A percentile compares a stretch with the other conserved stretches of the same genome.
Conservation (phyloP, 2,329 filamentous ascomycete species). For the Elsinoe batatas region DNA sequence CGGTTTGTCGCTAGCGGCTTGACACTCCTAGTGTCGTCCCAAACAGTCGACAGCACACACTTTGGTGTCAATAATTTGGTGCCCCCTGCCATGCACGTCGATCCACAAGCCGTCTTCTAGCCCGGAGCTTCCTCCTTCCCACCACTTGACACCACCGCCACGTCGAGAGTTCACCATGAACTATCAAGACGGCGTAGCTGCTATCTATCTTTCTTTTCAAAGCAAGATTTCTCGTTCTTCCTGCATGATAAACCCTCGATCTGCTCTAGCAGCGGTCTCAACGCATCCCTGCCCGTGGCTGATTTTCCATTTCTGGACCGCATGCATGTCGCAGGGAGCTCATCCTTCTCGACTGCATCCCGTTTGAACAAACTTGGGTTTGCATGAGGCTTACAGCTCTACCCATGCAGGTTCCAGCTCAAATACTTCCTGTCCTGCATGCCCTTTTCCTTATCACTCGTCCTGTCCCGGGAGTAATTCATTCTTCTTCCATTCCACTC, state of each 20-base stretch:
- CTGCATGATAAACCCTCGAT: background rate
- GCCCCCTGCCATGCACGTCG: constrained; percentile 7
- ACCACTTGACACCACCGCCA: background rate
- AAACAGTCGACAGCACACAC: background rate
- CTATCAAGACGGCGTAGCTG: constrained; percentile 5
- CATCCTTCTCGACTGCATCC: background rate
- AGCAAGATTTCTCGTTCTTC: background rate
- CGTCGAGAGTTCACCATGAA: background rate
- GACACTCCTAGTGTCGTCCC: background rate
- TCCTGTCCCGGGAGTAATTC: background rate
- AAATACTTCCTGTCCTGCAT: constrained; percentile 1
- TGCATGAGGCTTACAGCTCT: constrained; percentile 6
- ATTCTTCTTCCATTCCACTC: background rate
- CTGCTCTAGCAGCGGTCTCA: constrained; percentile 5
- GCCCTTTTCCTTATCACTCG: constrained; percentile 2
- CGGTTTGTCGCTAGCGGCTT: constrained; percentile 9
- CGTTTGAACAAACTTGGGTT: constrained; percentile 2
- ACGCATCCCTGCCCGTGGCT: constrained; percentile 9
- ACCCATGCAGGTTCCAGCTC: background rate
- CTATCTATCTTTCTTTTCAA: constrained; percentile 6
- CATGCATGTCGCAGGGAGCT: constrained; percentile 10
- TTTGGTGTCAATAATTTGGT: background rate
- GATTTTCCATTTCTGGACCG: constrained; percentile 9
- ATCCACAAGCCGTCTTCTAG: constrained; percentile 10
- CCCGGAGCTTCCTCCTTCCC: constrained; percentile 7